A percentile compares a stretch with the other conserved stretches of the same genome.
Evolutionary conservation across 2,329 filamentous ascomycete genomes (phyloP).

Genomic region (Epichloe coenophiala): DNA sequence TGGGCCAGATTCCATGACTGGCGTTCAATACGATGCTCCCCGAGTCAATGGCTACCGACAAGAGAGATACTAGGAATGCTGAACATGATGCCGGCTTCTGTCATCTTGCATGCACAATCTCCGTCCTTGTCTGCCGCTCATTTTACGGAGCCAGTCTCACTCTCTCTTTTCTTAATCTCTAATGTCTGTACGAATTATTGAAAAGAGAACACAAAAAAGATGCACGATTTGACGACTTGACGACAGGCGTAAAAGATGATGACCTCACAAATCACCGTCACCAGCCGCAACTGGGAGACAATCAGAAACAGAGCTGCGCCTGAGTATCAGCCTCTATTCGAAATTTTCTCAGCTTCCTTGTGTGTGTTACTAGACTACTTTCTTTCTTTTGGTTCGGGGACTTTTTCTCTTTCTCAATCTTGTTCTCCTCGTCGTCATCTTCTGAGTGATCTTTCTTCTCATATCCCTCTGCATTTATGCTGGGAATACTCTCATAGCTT

Average conservation of each 20-base stretch:
- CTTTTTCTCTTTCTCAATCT: background rate
- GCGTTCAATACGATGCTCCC: constrained; percentile 46
- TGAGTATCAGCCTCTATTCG: background rate
- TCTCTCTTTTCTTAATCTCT: background rate
- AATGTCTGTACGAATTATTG: no score
- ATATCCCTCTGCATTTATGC: background rate
- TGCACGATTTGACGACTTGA: constrained; percentile 9
- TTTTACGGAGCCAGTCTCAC: background rate
- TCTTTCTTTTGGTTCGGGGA: background rate
- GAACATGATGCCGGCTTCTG: background rate
- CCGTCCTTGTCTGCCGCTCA: background rate
- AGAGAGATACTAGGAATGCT: constrained; percentile 20
- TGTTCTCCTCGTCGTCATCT: background rate
- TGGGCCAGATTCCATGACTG: constrained; percentile 49
- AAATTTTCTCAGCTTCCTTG: constrained; percentile 6
- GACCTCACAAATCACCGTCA: background rate
- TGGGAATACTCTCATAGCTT: background rate
- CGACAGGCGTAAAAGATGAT: constrained; percentile 5
- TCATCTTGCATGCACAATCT: background rate
- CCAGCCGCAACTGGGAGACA: background rate
- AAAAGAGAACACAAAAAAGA: background rate
- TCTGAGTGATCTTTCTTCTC: background rate
- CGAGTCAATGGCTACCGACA: constrained; percentile 33
- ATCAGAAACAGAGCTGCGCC: background rate
- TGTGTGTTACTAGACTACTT: constrained; percentile 10